Evolutionary conservation across 352 stramenopile genomes (phyloP), one percentile per base, ranked within the genome.

Genomic region (Globisporangium lucens): DNA sequence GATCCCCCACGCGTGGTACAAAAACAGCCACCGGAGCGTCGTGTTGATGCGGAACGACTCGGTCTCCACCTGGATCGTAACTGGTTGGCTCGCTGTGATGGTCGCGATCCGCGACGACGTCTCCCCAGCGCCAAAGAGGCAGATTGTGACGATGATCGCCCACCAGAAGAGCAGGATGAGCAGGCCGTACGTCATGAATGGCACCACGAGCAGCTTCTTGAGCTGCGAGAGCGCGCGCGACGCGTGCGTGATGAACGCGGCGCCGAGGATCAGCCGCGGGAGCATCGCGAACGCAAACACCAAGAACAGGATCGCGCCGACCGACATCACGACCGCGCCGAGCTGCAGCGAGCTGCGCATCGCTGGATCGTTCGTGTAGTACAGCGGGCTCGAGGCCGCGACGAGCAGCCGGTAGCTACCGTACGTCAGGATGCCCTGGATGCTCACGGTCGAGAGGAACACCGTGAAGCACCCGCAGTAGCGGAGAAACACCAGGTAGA

Each of bases 391-490:
- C 3, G 80, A 71, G 35, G 85, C 78, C 0, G 85, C 77, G 33
- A 72, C 67, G 8, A 93, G 56, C 22, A 91, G 47, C 0, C 75
- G 80, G 60, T 93, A 90, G 51, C 82, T 89, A 30, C 77, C 80
- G 55, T 87, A 93, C 33, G 74, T 77, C 17, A 93, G 73, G 17
- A 85, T 86, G 8, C 67, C 70, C 67, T 93, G 78, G 47, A 93
- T 87, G 3, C 74, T 77, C 13, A 89, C 51, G 0, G 77, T 90
- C 17, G 87, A 90, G 5, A 95, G 52, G 56, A 90, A 74, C 17
- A 95, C 71, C 0, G 81, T 88, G 47, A 95, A 74, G 56, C 87
- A 93, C 22, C 87, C 85, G 46, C 84, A 89, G 67, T 87, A 91
- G 5, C 83, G 75, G 20, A 91, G 70, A 8, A 91, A 77, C 12